Evolutionary conservation across 2,329 filamentous ascomycete species (phyloP).

Genomic region (Sclerotinia spermophila): DNA sequence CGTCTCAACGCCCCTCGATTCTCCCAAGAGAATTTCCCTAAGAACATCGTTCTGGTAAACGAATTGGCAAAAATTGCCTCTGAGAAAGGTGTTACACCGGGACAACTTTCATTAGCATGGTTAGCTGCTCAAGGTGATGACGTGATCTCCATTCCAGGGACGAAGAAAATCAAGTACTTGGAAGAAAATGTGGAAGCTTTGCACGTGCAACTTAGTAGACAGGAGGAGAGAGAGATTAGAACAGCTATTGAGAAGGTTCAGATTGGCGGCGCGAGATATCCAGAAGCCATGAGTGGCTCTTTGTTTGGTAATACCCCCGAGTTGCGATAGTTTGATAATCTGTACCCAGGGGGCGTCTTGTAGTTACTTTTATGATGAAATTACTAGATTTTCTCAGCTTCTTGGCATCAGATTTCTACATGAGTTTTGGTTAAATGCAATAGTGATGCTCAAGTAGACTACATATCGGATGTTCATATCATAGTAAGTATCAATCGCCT

Average conservation of each 20-base stretch:
- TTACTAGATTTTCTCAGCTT: background rate
- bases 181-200: constrained; percentile 36
- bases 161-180: constrained; percentile 45
- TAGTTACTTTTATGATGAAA: background rate
- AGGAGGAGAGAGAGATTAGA: constrained; percentile 27
- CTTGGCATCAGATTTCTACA: background rate
- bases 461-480: background rate
- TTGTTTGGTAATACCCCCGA: constrained; percentile 27
- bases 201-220: constrained; percentile 21
- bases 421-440: background rate
- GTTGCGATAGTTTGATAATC: constrained; percentile 17
- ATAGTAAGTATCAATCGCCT: background rate
- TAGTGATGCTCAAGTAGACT: background rate
- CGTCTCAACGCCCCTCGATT: constrained; percentile 46
- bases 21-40: constrained; percentile 47
- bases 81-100: constrained; percentile 47
- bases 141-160: constrained; percentile 53
- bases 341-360: background rate
- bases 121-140: constrained; percentile 50
- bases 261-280: constrained; percentile 49
- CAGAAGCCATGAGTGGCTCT: constrained; percentile 37
- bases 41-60: constrained; percentile 48
- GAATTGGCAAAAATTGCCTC: constrained; percentile 45
- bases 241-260: constrained; percentile 44
- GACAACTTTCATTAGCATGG: constrained; percentile 52